Conservation (phyloP, 1,284 basidiomycete genomes). For the Sanguinoderma infundibulare region DNA sequence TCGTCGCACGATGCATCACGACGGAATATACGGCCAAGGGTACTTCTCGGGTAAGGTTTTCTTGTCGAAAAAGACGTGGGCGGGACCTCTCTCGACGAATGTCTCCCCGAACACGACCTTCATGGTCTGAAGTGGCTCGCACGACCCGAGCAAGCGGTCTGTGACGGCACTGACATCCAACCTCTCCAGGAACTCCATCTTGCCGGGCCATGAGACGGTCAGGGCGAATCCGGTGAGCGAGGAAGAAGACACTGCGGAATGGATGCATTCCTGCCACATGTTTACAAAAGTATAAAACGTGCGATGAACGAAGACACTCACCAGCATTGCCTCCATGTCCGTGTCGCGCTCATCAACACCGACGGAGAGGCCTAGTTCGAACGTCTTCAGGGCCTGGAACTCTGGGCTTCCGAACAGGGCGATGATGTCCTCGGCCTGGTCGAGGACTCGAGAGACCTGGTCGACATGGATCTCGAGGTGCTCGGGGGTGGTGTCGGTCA, state of each 20-base stretch:
- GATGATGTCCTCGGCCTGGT: neutral
- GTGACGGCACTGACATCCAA: neutral
- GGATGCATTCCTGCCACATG: neutral
- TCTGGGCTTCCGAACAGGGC: neutral
- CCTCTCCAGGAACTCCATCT: neutral
- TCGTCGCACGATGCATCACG: too few species aligned
- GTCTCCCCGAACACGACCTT: neutral
- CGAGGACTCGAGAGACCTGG: neutral
- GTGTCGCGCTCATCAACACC: neutral
- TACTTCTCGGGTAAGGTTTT: too few species aligned
- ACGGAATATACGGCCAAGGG: too few species aligned
- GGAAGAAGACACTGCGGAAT: neutral
- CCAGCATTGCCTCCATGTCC: neutral
- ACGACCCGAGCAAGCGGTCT: neutral
- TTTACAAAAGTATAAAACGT: neutral
- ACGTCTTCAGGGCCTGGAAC: neutral
- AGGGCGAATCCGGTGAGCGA: neutral
- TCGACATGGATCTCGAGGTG: neutral
- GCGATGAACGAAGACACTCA: neutral
- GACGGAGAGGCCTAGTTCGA: neutral
- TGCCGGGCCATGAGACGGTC: neutral
- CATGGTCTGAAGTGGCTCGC: slow-evolving; percentile 1
- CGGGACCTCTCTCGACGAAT: neutral
- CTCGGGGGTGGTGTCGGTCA: neutral
- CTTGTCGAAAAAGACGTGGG: neutral